These are phyloP conservation scores for Ogataea haglerorum DNA, from an alignment of 805 yeast genomes.

Conservation along the genomic window DNA sequence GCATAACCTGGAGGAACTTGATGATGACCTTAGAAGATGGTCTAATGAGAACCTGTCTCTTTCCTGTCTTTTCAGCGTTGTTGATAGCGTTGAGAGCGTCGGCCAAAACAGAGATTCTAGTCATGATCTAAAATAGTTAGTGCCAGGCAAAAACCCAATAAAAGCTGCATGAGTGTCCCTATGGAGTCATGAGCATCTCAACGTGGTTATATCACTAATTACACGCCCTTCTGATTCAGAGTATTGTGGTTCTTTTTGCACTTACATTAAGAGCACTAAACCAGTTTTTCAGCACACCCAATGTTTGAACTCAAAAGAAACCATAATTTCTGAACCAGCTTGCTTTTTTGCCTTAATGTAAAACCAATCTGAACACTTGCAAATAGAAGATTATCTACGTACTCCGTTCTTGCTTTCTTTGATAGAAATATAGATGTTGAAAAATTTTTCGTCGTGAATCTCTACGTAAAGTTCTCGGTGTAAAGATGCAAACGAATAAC, in stretches of 20 bases:
- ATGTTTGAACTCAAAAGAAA: slow-evolving; percentile 18
- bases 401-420: slow-evolving; percentile 5
- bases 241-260: slow-evolving; percentile 17
- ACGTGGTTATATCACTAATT: neutral
- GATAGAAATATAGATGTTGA: slow-evolving; percentile 1
- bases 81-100: slow-evolving; percentile 98
- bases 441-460: slow-evolving; percentile 7
- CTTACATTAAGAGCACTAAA: slow-evolving; percentile 7
- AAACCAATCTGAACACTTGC: slow-evolving; percentile 8
- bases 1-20: slow-evolving; percentile 96
- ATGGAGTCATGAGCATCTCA: slow-evolving; percentile 43
- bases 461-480: no score
- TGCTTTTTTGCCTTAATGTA: slow-evolving; percentile 20
- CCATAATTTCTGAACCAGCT: slow-evolving; percentile 35
- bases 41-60: slow-evolving; percentile 97
- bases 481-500: neutral
- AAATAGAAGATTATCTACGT: slow-evolving; percentile 6
- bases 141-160: slow-evolving; percentile 32
- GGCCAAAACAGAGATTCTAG: slow-evolving; percentile 97
- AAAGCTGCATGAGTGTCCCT: slow-evolving; percentile 48
- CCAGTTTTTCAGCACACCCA: slow-evolving; percentile 1
- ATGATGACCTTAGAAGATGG: slow-evolving; percentile 98
- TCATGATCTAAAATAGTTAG: slow-evolving; percentile 55
- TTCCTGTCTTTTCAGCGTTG: slow-evolving; percentile 99
- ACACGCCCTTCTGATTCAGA: slow-evolving; percentile 13